phyloP scores from a whole-genome alignment of 78 protist genomes.

The Blattamonas nauphoetae region DNA sequence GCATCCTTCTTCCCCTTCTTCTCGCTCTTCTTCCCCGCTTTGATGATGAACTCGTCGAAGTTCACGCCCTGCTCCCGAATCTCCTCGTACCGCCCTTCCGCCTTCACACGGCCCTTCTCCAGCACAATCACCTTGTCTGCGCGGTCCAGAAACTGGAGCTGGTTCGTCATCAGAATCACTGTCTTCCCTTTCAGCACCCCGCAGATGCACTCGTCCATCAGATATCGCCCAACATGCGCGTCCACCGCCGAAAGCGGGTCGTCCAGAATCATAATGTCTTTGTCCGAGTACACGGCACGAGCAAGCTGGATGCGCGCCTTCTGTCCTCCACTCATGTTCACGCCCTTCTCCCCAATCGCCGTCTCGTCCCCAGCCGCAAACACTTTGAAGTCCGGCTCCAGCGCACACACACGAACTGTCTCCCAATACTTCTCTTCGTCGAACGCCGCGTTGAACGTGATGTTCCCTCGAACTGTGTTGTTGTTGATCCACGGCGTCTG shows the following conservation, averaged over 20 bases:
- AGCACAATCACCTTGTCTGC: slow-evolving; percentile 44
- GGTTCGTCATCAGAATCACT: slow-evolving; percentile 25
- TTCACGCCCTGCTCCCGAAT: background rate
- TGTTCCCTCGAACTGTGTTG: slow-evolving; percentile 70
- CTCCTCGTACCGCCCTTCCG: background rate
- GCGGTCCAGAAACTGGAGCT: slow-evolving; percentile 35
- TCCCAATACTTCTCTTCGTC: slow-evolving; percentile 32
- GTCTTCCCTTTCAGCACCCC: slow-evolving; percentile 15
- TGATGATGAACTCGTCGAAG: background rate
- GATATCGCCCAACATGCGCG: slow-evolving; percentile 53
- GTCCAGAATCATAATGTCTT: slow-evolving; percentile 54
- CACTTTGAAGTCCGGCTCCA: slow-evolving; percentile 43
- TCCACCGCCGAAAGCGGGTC: slow-evolving; percentile 73
- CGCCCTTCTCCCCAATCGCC: slow-evolving; percentile 46
- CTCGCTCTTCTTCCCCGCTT: background rate
- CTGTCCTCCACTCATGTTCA: slow-evolving; percentile 66
- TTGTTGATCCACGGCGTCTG: slow-evolving; percentile 66
- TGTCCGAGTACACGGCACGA: slow-evolving; percentile 70
- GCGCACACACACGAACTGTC: slow-evolving; percentile 30
- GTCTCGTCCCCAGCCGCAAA: slow-evolving; percentile 43
- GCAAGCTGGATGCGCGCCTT: slow-evolving; percentile 69
- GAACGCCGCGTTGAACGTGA: slow-evolving; percentile 51
- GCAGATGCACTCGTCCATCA: slow-evolving; percentile 6
- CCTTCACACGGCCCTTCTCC: background rate
- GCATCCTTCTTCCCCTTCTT: background rate